Percentiles rank a stretch among this genome's conserved stretches.
phyloP scores from a whole-genome alignment of 2,329 filamentous ascomycete genomes.

The Celoporthe dispersa region DNA sequence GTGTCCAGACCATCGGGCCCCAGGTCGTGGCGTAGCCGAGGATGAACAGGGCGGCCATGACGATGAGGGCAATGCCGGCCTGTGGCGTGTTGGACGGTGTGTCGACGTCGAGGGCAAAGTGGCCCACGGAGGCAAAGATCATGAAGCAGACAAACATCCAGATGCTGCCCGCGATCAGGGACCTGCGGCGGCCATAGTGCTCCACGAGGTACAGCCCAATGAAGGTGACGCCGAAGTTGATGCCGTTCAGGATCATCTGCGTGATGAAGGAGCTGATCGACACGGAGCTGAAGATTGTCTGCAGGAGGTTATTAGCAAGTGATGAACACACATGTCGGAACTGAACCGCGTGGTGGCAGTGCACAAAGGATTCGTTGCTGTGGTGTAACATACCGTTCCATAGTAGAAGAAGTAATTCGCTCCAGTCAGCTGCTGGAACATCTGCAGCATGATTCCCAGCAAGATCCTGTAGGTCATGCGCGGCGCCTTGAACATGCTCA shows the following conservation, averaged over 20 bases:
- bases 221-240: conserved; percentile 71
- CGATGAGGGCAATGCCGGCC: conserved; percentile 64
- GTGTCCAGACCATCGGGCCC: conserved; percentile 68
- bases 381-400: conserved; percentile 45
- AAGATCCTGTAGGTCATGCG: conserved; percentile 66
- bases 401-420: conserved; percentile 73
- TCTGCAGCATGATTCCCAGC: conserved; percentile 64
- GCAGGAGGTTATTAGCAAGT: conserved; percentile 39
- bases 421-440: conserved; percentile 66
- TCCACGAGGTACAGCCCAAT: conserved; percentile 73
- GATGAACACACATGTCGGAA: no score
- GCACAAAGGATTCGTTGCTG: background rate
- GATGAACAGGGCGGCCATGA: conserved; percentile 67
- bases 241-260: conserved; percentile 68
- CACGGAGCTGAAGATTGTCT: conserved; percentile 51
- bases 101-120: conserved; percentile 49
- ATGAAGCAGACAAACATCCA: conserved; percentile 68
- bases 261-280: conserved; percentile 65
- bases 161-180: conserved; percentile 63
- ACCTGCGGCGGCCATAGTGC: conserved; percentile 66
- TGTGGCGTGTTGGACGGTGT: conserved; percentile 42
- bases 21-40: conserved; percentile 69
- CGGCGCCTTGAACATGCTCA: conserved; percentile 67
- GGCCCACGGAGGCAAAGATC: conserved; percentile 57
- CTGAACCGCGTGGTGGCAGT: background rate